Evolutionary conservation across 495 filamentous ascomycete genomes (phyloP), one percentile per base, ranked within the genome.

Genomic region (Pyronema omphalodes): DNA sequence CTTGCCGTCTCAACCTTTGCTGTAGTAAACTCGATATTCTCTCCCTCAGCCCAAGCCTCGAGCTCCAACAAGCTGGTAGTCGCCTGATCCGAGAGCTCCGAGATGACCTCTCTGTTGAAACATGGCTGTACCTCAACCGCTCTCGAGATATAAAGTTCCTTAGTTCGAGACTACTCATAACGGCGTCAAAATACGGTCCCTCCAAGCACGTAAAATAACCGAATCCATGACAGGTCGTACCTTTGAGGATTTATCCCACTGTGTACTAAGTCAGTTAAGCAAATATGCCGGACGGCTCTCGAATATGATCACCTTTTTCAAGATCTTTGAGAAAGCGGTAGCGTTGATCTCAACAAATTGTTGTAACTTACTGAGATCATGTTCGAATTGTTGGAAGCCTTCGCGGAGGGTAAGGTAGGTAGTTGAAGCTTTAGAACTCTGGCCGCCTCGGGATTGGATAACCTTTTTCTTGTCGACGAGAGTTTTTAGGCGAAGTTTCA

Each of bases 211-310:
- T 11, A 15, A 23, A 17, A 11, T 47, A 14, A 12, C 11, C 29
- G 48, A 51, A 37, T 51, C 9, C 29, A 51, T 33, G 15, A 6
- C 23, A 11, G 17, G 34, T 34, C 50, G 50, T 64, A 83, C 79
- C 78, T 98, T 98, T 54, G 89, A 94, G 14, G 93, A 94, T 75
- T 98, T 98, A 69, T 98, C 91, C 91, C 91, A 98, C 78, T 65
- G 11, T 7, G 44, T 35, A 37, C 37, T 40, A 19, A 35, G 12
- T 58, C 52, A 53, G 39, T 50, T 54, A 52, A 57, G 53, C 33
- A 36, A 52, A 18, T 37, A 50, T 54, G 23, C 44, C 23, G 14
- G 23, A 53, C 1, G 15, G 36, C n/a, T 34, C n/a, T 43, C 54
- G 39, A 18, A 39, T 50, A 33, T 40, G 61, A 67, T 51, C 63